phyloP scores from a whole-genome alignment of 2,329 filamentous ascomycete genomes.

The Tympanopsis confertula region DNA sequence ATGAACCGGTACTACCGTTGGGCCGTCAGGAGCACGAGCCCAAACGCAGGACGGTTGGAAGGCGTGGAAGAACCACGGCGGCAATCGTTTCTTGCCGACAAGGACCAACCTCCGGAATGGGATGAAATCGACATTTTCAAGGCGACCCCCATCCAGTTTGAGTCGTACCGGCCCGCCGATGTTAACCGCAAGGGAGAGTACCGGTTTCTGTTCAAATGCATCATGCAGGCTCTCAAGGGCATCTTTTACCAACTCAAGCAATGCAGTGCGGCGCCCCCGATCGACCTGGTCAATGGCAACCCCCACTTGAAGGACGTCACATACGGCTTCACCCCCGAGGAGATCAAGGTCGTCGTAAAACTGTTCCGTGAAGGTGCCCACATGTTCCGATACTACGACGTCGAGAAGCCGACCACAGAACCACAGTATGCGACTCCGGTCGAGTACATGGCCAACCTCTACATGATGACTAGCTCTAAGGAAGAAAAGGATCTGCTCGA shows the following conservation, averaged over 20 bases:
- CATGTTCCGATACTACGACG: conserved; percentile 92
- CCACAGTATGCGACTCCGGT: conserved; percentile 69
- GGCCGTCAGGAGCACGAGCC: conserved; percentile 79
- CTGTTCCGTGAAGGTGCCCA: conserved; percentile 92
- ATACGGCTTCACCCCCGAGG: conserved; percentile 92
- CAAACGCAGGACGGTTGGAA: conserved; percentile 53
- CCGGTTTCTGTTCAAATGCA: conserved; percentile 92
- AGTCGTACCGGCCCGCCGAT: conserved; percentile 77
- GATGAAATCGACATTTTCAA: conserved; percentile 97
- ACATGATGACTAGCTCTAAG: conserved; percentile 85
- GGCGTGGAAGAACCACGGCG: conserved; percentile 31
- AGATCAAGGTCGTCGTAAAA: conserved; percentile 92
- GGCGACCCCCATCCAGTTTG: conserved; percentile 89
- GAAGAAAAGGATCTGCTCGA: conserved; percentile 96
- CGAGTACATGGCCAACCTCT: conserved; percentile 87
- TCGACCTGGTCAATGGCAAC: conserved; percentile 70
- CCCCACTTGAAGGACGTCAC: conserved; percentile 91
- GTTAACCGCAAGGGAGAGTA: conserved; percentile 90
- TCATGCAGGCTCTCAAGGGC: conserved; percentile 91
- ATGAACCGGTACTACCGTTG: conserved; percentile 97
- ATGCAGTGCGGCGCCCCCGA: conserved; percentile 65
- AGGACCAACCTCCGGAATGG: conserved; percentile 76
- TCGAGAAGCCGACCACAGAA: conserved; percentile 66
- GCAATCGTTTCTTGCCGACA: conserved; percentile 72
- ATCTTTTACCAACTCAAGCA: conserved; percentile 88